These are phyloP conservation scores for Apophysomyces sp. DNA, from an alignment of 371 early-diverging fungal genomes.

Conservation along the genomic window DNA sequence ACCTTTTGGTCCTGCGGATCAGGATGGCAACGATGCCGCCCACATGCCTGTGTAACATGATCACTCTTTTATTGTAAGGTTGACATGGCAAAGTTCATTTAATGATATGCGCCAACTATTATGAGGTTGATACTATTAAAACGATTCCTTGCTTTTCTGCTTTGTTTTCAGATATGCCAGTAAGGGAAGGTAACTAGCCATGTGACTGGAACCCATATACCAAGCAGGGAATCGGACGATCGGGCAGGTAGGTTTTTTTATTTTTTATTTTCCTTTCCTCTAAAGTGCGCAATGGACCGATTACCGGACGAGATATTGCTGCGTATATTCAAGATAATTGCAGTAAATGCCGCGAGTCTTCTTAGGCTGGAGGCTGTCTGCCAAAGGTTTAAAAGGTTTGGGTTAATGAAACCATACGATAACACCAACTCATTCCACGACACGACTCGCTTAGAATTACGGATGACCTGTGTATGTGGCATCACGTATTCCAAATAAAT, in stretches of 20 bases:
- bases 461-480: conserved; percentile 33
- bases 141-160: not conserved
- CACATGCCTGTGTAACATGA: too few relatives aligned
- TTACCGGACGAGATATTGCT: conserved; percentile 37
- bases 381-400: conserved; percentile 24
- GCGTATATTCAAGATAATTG: conserved; percentile 22
- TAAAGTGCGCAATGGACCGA: conserved; percentile 20
- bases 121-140: not conserved
- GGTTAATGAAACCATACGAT: not conserved
- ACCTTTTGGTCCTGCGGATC: too few relatives aligned
- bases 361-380: conserved; percentile 19
- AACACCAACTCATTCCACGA: not conserved
- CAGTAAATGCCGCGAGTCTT: conserved; percentile 23
- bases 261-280: conserved; percentile 2
- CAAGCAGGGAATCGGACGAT: not conserved
- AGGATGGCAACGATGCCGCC: too few relatives aligned
- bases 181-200: not conserved
- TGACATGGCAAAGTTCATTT: too few relatives aligned
- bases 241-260: not conserved
- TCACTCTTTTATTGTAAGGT: too few relatives aligned
- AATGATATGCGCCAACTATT: too few relatives aligned
- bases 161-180: not conserved
- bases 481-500: conserved; percentile 19
- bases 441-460: conserved; percentile 10
- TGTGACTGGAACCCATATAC: not conserved